Evolutionary conservation across 2,329 filamentous ascomycete genomes (phyloP).

Genomic region (Alternaria hordeiaustralica): DNA sequence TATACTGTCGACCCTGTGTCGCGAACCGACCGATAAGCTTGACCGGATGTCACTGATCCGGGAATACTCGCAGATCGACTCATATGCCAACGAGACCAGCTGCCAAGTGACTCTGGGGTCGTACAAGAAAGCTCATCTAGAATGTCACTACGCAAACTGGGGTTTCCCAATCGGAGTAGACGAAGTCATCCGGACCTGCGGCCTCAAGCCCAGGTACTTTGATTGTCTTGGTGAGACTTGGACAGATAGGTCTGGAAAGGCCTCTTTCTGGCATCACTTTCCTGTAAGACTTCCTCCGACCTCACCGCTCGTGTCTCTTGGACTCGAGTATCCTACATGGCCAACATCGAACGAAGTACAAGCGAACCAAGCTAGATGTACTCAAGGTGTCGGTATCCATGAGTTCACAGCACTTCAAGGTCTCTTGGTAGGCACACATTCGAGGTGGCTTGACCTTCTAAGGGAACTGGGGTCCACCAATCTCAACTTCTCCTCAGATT

Average conservation of each 20-base stretch:
- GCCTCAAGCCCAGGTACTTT: constrained; percentile 57
- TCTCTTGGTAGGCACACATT: constrained; percentile 54
- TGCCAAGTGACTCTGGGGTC: constrained; percentile 53
- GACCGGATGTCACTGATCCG: constrained; percentile 30
- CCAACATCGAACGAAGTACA: constrained; percentile 64
- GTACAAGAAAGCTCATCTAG: constrained; percentile 54
- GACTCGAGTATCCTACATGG: constrained; percentile 14
- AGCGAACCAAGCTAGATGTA: constrained; percentile 59
- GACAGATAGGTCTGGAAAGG: constrained; percentile 38
- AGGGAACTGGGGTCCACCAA: constrained; percentile 60
- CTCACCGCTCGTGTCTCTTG: constrained; percentile 39
- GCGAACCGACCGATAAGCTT: neutral
- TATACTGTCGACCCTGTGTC: constrained; percentile 51
- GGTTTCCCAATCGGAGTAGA: constrained; percentile 51
- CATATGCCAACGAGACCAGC: constrained; percentile 19
- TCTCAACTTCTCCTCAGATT: constrained; percentile 66
- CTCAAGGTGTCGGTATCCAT: constrained; percentile 54
- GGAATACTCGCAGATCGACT: constrained; percentile 43
- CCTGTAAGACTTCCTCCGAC: constrained; percentile 46
- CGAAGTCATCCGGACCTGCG: constrained; percentile 56
- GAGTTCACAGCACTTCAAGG: constrained; percentile 62
- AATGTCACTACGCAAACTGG: constrained; percentile 57
- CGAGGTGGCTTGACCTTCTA: constrained; percentile 58
- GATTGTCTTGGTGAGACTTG: constrained; percentile 52
- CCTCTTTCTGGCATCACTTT: constrained; percentile 58